Conservation (phyloP, 2,329 filamentous ascomycete genomes). For the Cadophora sp. region DNA sequence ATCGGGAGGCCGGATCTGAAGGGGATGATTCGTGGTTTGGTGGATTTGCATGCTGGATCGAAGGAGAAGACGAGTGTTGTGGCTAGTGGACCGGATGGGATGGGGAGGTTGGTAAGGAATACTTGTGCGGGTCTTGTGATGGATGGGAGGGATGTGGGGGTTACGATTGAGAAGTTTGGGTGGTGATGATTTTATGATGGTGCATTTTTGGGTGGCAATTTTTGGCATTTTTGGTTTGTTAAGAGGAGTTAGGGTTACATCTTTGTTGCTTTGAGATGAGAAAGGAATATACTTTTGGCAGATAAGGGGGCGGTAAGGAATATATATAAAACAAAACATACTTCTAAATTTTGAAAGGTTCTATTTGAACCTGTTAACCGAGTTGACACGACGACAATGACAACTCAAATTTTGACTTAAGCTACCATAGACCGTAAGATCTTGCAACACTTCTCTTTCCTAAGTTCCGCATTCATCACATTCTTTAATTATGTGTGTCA, state of each 20-base stretch:
- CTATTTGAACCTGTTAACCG: too few relatives aligned
- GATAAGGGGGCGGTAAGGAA: background rate
- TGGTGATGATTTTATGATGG: constrained; percentile 54
- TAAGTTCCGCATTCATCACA: too few relatives aligned
- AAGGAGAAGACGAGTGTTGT: constrained; percentile 55
- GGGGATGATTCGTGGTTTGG: constrained; percentile 50
- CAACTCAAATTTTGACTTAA: too few relatives aligned
- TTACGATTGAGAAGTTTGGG: constrained; percentile 72
- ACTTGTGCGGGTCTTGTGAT: constrained; percentile 57
- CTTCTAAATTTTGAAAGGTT: background rate
- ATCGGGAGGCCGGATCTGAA: constrained; percentile 60
- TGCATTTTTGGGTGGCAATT: background rate
- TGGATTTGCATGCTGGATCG: constrained; percentile 44
- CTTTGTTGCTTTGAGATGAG: background rate
- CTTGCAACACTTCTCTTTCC: too few relatives aligned
- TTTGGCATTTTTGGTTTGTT: background rate
- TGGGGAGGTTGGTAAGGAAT: constrained; percentile 68
- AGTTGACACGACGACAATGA: too few relatives aligned
- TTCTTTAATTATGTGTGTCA: too few relatives aligned
- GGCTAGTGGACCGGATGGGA: constrained; percentile 66
- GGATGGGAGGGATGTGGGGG: constrained; percentile 55
- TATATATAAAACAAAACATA: background rate
- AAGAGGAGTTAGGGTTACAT: too few relatives aligned
- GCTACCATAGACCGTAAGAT: too few relatives aligned
- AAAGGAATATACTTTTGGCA: background rate